Percentiles rank a stretch among this genome's conserved stretches.
Evolutionary conservation across 257 asterid species (phyloP).

Genomic region (Ilex aquifolium): DNA sequence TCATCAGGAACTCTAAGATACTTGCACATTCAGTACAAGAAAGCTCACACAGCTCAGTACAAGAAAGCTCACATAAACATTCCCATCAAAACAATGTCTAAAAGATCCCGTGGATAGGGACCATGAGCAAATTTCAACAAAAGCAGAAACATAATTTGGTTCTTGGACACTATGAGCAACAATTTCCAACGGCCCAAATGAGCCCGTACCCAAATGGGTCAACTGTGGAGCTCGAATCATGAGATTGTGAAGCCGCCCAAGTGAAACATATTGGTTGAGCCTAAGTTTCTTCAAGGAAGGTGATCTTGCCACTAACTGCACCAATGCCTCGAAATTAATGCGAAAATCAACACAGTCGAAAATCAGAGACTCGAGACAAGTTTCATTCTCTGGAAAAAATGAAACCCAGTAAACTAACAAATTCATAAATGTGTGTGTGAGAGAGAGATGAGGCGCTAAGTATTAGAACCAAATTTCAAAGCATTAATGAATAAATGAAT

Average conservation of each 20-base stretch:
- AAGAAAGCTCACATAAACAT: no score
- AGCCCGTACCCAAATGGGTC: slow-evolving; percentile 46
- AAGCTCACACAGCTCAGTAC: no score
- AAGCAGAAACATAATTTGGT: slow-evolving; percentile 36
- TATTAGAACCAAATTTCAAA: no score
- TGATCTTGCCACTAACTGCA: slow-evolving; percentile 37
- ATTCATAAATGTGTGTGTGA: no score
- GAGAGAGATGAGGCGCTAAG: no score
- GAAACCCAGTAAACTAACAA: slow-evolving; percentile 51
- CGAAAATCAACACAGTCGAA: slow-evolving; percentile 44
- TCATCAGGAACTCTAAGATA: no score
- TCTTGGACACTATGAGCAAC: slow-evolving; percentile 31
- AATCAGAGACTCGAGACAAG: slow-evolving; percentile 38
- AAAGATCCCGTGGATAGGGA: no score
- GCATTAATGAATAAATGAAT: no score
- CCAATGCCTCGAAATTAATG: slow-evolving; percentile 42
- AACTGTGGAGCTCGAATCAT: slow-evolving; percentile 54
- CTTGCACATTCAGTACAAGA: no score
- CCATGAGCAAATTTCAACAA: no score
- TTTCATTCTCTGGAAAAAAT: slow-evolving; percentile 35
- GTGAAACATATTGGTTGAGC: slow-evolving; percentile 31
- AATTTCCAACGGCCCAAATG: slow-evolving; percentile 24
- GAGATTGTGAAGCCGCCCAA: slow-evolving; percentile 30
- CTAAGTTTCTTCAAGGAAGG: slow-evolving; percentile 38
- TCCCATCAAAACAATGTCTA: no score